These are phyloP conservation scores for Rhypophila decipiens DNA, from an alignment of 495 filamentous ascomycete genomes.

Conservation along the genomic window DNA sequence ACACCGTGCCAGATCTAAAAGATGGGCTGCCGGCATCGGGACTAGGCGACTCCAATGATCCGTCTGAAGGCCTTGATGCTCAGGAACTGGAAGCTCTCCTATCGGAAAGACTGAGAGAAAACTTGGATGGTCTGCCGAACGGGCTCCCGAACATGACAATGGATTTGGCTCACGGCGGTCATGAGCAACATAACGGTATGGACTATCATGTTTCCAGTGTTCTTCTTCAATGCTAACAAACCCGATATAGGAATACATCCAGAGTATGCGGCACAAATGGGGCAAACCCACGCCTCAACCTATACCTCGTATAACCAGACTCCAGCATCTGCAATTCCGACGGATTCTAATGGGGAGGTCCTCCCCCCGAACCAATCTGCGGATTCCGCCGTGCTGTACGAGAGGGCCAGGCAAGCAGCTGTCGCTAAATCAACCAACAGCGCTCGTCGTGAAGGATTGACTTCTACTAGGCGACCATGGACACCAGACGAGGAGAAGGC, in stretches of 20 bases:
- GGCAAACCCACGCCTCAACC: slow-evolving; percentile 8
- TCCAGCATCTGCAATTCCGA: not conserved
- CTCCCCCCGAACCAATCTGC: slow-evolving; percentile 65
- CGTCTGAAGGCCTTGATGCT: slow-evolving; percentile 5
- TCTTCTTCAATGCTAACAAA: not conserved
- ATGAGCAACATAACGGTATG: slow-evolving; percentile 10
- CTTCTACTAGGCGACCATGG: slow-evolving; percentile 86
- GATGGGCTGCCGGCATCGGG: slow-evolving; percentile 4
- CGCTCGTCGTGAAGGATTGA: slow-evolving; percentile 65
- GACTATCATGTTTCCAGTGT: not conserved
- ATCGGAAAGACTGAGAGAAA: slow-evolving; percentile 15
- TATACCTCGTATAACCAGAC: slow-evolving; percentile 18
- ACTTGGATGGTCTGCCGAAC: slow-evolving; percentile 5
- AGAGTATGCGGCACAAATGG: slow-evolving; percentile 14
- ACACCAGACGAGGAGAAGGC: slow-evolving; percentile 86
- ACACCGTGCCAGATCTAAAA: slow-evolving; percentile 8
- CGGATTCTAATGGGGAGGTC: slow-evolving; percentile 8
- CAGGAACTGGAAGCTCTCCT: slow-evolving; percentile 22
- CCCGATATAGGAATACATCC: slow-evolving; percentile 5
- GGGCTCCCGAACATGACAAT: slow-evolving; percentile 11
- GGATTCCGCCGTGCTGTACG: slow-evolving; percentile 73
- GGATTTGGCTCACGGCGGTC: slow-evolving; percentile 3
- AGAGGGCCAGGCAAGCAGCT: slow-evolving; percentile 74
- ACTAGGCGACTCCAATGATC: slow-evolving; percentile 1
- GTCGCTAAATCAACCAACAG: slow-evolving; percentile 72